phyloP scores from a whole-genome alignment of 2,329 filamentous ascomycete species.

The Fusarium cicatricum region DNA sequence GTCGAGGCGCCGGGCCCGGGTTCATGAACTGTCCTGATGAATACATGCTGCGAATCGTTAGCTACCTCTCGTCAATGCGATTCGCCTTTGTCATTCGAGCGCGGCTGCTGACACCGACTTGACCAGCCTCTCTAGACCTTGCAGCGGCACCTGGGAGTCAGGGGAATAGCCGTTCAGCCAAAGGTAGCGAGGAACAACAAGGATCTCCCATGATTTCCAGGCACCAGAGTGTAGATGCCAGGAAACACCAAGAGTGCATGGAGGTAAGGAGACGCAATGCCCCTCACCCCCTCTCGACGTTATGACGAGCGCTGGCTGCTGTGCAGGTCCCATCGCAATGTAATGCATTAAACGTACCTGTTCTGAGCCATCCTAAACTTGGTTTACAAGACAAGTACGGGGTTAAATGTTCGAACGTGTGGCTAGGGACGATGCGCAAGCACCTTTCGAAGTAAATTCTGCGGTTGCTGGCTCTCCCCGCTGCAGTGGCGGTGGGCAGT shows the following conservation, averaged over 20 bases:
- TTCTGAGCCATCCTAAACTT: constrained; percentile 46
- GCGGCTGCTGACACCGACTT: constrained; percentile 10
- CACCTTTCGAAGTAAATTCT: constrained; percentile 10
- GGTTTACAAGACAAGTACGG: constrained; percentile 16
- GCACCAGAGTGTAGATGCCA: not conserved
- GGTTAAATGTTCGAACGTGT: constrained; percentile 14
- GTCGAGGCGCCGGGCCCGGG: constrained; percentile 90
- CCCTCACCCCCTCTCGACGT: constrained; percentile 29
- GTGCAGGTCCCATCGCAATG: constrained; percentile 3
- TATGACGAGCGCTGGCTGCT: constrained; percentile 14
- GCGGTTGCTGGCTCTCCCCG: constrained; percentile 17
- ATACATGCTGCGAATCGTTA: constrained; percentile 58
- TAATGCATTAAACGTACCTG: constrained; percentile 36
- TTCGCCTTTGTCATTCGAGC: not conserved
- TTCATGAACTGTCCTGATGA: constrained; percentile 86
- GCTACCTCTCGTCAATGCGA: constrained; percentile 11
- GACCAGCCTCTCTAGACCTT: not conserved
- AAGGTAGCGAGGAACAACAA: not conserved
- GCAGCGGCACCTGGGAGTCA: not conserved
- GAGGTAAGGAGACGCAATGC: not conserved
- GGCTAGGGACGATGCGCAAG: constrained; percentile 12
- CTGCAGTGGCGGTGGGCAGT: constrained; percentile 21
- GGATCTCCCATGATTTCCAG: not conserved
- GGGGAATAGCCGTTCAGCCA: not conserved
- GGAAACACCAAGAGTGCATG: constrained; percentile 1